Evolutionary conservation across 2,329 filamentous ascomycete genomes (phyloP).

Genomic region (Penicillium verrucosum): DNA sequence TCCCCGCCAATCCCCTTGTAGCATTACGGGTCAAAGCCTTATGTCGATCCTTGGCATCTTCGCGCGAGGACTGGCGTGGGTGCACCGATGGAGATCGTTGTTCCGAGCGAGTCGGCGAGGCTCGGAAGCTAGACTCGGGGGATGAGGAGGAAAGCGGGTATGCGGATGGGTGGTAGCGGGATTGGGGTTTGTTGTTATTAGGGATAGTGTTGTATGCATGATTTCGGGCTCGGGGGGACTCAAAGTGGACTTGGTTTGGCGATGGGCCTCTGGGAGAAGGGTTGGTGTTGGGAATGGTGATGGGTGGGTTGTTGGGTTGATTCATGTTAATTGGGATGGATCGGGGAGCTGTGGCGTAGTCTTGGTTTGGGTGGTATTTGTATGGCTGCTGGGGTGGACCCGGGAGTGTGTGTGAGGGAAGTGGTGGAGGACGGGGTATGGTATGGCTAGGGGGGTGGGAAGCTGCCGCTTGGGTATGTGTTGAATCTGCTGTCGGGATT

Average conservation of each 20-base stretch:
- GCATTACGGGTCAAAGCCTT: slow-evolving; percentile 33
- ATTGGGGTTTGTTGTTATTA: slow-evolving; percentile 7
- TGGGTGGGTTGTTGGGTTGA: not conserved
- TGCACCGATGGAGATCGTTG: slow-evolving; percentile 17
- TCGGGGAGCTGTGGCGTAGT: slow-evolving; percentile 11
- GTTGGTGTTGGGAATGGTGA: slow-evolving; percentile 6
- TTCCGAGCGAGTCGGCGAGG: slow-evolving; percentile 16
- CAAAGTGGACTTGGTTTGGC: slow-evolving; percentile 15
- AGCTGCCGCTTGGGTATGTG: slow-evolving; percentile 11
- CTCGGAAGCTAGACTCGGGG: slow-evolving; percentile 16
- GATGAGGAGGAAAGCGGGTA: slow-evolving; percentile 21
- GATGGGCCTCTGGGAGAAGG: slow-evolving; percentile 14
- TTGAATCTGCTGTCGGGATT: slow-evolving; percentile 6
- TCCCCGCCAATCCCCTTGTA: slow-evolving; percentile 36
- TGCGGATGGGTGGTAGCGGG: slow-evolving; percentile 12
- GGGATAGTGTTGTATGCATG: slow-evolving; percentile 10
- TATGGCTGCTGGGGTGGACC: slow-evolving; percentile 8
- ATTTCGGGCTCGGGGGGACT: slow-evolving; percentile 5
- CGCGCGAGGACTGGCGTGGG: slow-evolving; percentile 14
- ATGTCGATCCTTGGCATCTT: slow-evolving; percentile 25
- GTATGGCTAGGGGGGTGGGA: slow-evolving; percentile 8
- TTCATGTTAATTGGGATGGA: slow-evolving; percentile 15
- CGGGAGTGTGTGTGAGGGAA: not conserved
- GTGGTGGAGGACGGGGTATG: slow-evolving; percentile 8
- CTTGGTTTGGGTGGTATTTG: slow-evolving; percentile 8